Evolutionary conservation across 179 eudicot genomes (phyloP).

Genomic region (Gypsophila paniculata): DNA sequence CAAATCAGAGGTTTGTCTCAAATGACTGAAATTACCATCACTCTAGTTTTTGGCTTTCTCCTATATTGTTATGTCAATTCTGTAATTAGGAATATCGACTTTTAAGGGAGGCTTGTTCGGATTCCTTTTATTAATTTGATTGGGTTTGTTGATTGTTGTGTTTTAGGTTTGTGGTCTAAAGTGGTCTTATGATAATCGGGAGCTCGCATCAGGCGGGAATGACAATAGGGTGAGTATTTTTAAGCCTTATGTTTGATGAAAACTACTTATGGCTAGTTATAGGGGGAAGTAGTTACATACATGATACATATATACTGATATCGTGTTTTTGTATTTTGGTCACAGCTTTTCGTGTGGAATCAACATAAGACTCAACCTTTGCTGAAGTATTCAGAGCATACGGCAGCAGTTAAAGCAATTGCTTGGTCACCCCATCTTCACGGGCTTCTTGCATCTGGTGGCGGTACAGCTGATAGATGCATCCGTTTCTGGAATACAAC

Average conservation of each 20-base stretch:
- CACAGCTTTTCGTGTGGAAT: slow-evolving; percentile 91
- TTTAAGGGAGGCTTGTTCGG: background rate
- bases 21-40: slow-evolving; percentile 5
- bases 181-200: slow-evolving; percentile 95
- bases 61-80: background rate
- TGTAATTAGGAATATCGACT: background rate
- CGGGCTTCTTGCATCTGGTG: slow-evolving; percentile 95
- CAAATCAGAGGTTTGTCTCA: slow-evolving; percentile 72
- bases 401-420: slow-evolving; percentile 96
- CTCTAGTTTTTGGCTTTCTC: slow-evolving; percentile 9
- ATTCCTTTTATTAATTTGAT: background rate
- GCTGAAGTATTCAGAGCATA: slow-evolving; percentile 77
- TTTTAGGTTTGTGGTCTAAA: slow-evolving; percentile 89
- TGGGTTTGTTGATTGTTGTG: background rate
- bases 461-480: slow-evolving; percentile 96
- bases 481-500: slow-evolving; percentile 96
- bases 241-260: too few relatives aligned
- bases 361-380: slow-evolving; percentile 83
- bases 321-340: background rate
- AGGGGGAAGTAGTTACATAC: too few relatives aligned
- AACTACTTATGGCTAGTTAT: too few relatives aligned
- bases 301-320: too few relatives aligned
- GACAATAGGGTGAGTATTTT: slow-evolving; percentile 86
- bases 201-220: slow-evolving; percentile 95
- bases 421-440: slow-evolving; percentile 97